A percentile compares a stretch with the other conserved stretches of the same genome.
phyloP scores from a whole-genome alignment of 805 yeast genomes.

The Pichia gijzeniarum region DNA sequence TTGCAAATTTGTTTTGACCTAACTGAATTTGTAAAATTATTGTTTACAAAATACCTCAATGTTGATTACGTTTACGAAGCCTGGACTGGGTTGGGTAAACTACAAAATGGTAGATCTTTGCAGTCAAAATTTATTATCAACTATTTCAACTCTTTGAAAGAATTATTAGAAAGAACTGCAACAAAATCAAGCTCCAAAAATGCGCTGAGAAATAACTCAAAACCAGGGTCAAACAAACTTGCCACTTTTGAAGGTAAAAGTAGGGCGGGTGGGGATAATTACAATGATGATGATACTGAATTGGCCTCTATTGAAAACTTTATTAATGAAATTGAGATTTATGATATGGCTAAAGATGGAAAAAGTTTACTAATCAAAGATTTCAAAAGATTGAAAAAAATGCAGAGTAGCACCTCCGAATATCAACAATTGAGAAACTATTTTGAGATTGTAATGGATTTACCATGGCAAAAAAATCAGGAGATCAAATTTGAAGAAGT shows the following conservation, averaged over 20 bases:
- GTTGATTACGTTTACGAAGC: conserved; percentile 22
- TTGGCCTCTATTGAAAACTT: conserved; percentile 26
- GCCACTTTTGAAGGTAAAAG: neutral
- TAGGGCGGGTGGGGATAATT: conserved; percentile 1
- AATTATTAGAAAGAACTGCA: conserved; percentile 3
- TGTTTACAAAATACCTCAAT: conserved; percentile 25
- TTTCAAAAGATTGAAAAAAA: conserved; percentile 45
- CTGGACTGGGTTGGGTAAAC: conserved; percentile 28
- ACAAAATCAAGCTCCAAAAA: neutral
- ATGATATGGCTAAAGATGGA: conserved; percentile 36
- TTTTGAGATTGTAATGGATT: conserved; percentile 56
- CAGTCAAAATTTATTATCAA: conserved; percentile 25
- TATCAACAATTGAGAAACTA: conserved; percentile 59
- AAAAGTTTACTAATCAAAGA: conserved; percentile 39
- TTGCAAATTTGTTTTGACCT: conserved; percentile 9
- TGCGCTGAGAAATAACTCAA: neutral
- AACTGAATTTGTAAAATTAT: conserved; percentile 20
- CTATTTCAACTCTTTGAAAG: conserved; percentile 25
- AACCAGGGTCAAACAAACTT: neutral
- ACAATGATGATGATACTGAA: conserved; percentile 37
- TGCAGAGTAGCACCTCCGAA: conserved; percentile 54
- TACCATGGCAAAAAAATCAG: conserved; percentile 45
- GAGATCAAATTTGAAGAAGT: conserved; percentile 27
- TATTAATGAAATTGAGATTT: conserved; percentile 27
- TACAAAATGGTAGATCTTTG: conserved; percentile 18